Percentiles rank a stretch among this genome's conserved stretches.
These are phyloP conservation scores for Phaeotremella skinneri DNA, from an alignment of 768 basidiomycete genomes.

Conservation along the genomic window DNA sequence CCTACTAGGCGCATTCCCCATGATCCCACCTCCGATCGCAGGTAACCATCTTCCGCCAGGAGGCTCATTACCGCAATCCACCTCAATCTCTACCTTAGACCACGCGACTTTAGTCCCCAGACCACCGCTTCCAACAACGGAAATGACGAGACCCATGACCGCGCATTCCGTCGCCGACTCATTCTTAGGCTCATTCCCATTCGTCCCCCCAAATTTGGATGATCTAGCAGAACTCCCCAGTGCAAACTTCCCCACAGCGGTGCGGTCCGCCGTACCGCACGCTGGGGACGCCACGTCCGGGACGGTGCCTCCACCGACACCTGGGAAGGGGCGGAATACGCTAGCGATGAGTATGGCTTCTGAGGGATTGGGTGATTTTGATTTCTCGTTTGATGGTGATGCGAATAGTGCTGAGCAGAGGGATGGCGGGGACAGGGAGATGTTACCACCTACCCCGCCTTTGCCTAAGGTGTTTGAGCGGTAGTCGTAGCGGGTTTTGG, in stretches of 20 bases:
- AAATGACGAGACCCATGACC: slow-evolving; percentile 26
- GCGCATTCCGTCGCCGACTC: slow-evolving; percentile 34
- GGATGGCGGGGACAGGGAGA: not conserved
- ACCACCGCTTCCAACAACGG: slow-evolving; percentile 18
- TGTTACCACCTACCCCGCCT: not conserved
- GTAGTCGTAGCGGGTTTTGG: not conserved
- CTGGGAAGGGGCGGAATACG: slow-evolving; percentile 4
- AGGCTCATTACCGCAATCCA: slow-evolving; percentile 30
- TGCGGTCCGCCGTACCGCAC: slow-evolving; percentile 3
- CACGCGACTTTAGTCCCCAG: slow-evolving; percentile 14
- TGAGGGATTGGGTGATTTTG: slow-evolving; percentile 44
- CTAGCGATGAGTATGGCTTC: slow-evolving; percentile 32
- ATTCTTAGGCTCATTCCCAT: slow-evolving; percentile 42
- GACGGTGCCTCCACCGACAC: too few relatives aligned
- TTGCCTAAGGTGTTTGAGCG: not conserved
- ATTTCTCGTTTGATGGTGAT: slow-evolving; percentile 29
- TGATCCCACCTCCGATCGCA: slow-evolving; percentile 43
- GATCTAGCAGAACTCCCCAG: slow-evolving; percentile 32
- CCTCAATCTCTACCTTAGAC: slow-evolving; percentile 30
- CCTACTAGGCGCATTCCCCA: slow-evolving; percentile 44
- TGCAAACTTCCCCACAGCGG: slow-evolving; percentile 12
- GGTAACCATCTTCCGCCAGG: slow-evolving; percentile 2
- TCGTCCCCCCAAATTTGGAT: slow-evolving; percentile 34
- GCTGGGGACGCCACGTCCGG: not conserved
- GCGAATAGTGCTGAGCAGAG: not conserved